Evolutionary conservation across 2,329 filamentous ascomycete genomes (phyloP).

Genomic region (Colletotrichum sp.): DNA sequence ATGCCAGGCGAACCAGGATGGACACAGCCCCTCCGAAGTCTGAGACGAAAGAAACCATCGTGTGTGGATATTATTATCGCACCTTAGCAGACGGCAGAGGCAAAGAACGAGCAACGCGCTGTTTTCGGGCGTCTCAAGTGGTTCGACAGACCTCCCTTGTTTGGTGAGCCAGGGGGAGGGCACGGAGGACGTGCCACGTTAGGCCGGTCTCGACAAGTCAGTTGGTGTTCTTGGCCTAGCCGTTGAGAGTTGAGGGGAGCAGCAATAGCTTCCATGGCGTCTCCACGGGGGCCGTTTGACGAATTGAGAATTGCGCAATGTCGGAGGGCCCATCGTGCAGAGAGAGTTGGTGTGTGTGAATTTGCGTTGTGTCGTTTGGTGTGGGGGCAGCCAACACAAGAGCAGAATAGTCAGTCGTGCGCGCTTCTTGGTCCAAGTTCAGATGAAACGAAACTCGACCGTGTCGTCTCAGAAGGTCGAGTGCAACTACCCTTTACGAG

Average conservation of each 20-base stretch:
- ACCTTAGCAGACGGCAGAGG: neutral
- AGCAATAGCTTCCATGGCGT: neutral
- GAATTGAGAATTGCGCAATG: neutral
- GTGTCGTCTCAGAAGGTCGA: slow-evolving; percentile 8
- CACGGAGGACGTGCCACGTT: neutral
- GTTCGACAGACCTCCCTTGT: neutral
- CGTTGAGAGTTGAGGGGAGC: neutral
- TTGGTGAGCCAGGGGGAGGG: neutral
- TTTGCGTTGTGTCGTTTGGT: neutral
- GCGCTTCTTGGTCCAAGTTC: neutral
- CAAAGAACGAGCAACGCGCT: neutral
- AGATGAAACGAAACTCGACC: slow-evolving; percentile 19
- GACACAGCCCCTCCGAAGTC: neutral
- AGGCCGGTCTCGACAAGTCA: neutral
- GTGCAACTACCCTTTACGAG: neutral
- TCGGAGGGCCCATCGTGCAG: neutral
- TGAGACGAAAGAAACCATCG: slow-evolving; percentile 10
- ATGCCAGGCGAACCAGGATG: neutral
- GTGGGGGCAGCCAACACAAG: neutral
- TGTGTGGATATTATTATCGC: slow-evolving; percentile 12
- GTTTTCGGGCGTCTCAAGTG: slow-evolving; percentile 9
- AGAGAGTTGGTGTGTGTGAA: neutral
- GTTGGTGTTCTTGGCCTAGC: neutral
- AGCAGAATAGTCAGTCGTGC: neutral
- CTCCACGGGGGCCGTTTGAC: neutral